Conservation (phyloP, 2,329 filamentous ascomycete species). For the Dryadomyces sulphureus region DNA sequence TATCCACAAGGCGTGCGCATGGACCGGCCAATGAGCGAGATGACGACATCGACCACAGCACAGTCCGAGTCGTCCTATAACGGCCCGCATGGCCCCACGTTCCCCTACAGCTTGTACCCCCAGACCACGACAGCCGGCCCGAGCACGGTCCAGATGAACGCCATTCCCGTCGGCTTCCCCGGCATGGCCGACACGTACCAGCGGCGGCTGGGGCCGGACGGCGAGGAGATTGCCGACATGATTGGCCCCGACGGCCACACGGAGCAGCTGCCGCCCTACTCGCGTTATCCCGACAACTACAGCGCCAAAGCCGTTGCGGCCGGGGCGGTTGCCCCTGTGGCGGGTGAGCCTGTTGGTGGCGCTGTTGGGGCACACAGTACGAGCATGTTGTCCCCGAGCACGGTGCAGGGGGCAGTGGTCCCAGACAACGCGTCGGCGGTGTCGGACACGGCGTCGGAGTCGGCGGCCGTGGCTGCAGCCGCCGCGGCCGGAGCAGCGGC, state of each 20-base stretch:
- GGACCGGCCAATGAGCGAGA: constrained; percentile 55
- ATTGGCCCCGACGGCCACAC: constrained; percentile 79
- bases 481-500: constrained; percentile 1
- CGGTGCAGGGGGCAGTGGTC: too few species aligned
- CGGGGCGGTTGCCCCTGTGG: not conserved
- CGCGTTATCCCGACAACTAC: constrained; percentile 69
- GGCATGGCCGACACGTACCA: constrained; percentile 53
- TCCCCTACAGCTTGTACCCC: constrained; percentile 76
- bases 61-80: constrained; percentile 32
- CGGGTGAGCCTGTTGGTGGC: not conserved
- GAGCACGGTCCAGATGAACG: constrained; percentile 16
- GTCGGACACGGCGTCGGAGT: not conserved
- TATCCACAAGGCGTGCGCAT: constrained; percentile 67
- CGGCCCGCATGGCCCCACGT: constrained; percentile 53
- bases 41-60: constrained; percentile 30
- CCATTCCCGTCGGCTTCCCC: constrained; percentile 61
- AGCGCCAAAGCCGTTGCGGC: constrained; percentile 32
- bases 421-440: too few species aligned
- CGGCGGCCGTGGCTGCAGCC: not conserved
- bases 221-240: constrained; percentile 75
- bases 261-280: constrained; percentile 85
- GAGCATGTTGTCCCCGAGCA: too few species aligned
- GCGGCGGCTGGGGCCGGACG: constrained; percentile 59
- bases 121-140: constrained; percentile 58
- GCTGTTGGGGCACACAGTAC: too few species aligned